Percentiles rank a stretch among this genome's conserved stretches.
Conservation (phyloP, 208 protist species). For the Leishmania guyanensis region DNA sequence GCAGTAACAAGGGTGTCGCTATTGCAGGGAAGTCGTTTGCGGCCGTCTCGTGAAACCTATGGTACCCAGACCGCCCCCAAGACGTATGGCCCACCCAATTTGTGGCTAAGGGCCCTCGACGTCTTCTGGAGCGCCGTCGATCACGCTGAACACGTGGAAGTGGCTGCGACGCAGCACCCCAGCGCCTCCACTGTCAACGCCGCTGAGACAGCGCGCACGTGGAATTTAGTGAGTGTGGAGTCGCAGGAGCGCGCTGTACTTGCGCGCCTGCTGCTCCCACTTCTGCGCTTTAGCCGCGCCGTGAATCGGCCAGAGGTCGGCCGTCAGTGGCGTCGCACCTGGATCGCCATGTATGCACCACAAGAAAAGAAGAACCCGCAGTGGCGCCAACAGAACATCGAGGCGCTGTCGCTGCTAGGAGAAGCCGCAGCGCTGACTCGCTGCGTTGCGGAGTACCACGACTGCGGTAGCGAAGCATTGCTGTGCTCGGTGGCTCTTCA, state of each 20-base stretch:
- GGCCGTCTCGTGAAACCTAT: not conserved
- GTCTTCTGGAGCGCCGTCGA: conserved; percentile 83
- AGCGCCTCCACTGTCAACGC: not conserved
- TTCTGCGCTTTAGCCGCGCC: conserved; percentile 49
- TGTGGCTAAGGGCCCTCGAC: conserved; percentile 57
- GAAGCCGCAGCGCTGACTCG: conserved; percentile 34
- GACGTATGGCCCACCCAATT: not conserved
- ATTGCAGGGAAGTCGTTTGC: not conserved
- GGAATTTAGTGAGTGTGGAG: not conserved
- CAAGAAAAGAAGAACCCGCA: conserved; percentile 23
- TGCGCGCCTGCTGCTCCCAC: conserved; percentile 43
- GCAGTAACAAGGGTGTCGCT: not conserved
- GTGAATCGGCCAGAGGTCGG: conserved; percentile 43
- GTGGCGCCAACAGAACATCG: conserved; percentile 43
- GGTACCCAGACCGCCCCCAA: not conserved
- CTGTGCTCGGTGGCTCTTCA: conserved; percentile 48
- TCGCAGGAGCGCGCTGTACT: conserved; percentile 59
- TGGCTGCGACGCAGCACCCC: not conserved
- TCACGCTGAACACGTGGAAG: conserved; percentile 16
- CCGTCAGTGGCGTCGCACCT: conserved; percentile 50
- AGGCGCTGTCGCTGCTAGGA: conserved; percentile 47
- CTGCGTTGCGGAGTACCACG: conserved; percentile 20
- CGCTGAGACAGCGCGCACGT: not conserved
- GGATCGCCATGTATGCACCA: conserved; percentile 34
- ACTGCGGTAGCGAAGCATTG: conserved; percentile 22